Base-by-base conservation (phyloP, 1,284 basidiomycete genomes). In the Cryptococcus jaspeensis region DNA sequence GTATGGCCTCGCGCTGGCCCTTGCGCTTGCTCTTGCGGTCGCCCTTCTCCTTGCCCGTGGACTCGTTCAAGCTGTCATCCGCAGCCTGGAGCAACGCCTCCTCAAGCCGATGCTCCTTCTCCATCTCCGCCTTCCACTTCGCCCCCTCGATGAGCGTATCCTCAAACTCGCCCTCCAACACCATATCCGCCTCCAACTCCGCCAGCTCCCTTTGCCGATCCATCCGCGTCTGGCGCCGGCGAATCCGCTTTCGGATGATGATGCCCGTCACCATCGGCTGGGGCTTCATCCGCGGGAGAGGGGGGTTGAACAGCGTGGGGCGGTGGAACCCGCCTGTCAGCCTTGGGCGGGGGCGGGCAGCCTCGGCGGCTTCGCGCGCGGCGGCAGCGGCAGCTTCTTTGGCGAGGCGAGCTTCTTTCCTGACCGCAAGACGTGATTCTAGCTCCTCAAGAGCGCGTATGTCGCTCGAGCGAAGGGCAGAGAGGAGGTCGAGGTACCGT, bases 221-320 rank as follows among this genome's bases (percentile, higher is more conserved):
- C n/a, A 80, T 62, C 0, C 87, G 81, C 28, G 76, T 73, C 15
- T 80, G 80, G 6, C 84, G 80, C 0, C 81, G 79, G 15, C 72
- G 65, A 18, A 83, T 79, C 1, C 92, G 83, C 16, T 80, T 80
- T 20, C 75, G 69, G 36, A 93, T 89, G 80, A 91, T 90, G 67
- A 83, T 81, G 0, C 83, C 81, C 41, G 92, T 81, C 15, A 81
- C 78, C 2, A 76, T 60, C 0, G 92, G 91, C 61, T 93, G 90
- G 0, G 88, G 89, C 54, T 82, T 84, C 64, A 93, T 75, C 0
- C 88, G 83, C 0, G 90, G 90, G 7, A 93, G 80, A 0, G 88
- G 87, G 0, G 75, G 80, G 69, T 89, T 84, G 74, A 77, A 84
- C 7, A 83, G 50, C 0, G 85, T 81, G 0, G 88, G 82, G 11